Conservation (phyloP, 2,329 filamentous ascomycete genomes). For the Neurospora sp. region DNA sequence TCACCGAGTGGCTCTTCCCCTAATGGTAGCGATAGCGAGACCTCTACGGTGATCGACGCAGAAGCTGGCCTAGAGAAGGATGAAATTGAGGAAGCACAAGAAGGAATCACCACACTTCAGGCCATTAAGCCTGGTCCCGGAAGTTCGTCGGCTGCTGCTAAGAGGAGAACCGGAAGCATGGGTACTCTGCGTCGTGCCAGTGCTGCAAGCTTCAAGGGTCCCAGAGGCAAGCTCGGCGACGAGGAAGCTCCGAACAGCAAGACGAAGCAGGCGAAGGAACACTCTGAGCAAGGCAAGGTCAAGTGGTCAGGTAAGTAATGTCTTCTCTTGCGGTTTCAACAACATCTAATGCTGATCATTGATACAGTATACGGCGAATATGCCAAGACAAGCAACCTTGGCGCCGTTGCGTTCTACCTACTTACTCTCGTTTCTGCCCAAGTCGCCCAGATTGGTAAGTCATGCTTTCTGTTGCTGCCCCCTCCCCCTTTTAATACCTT, state of each 20-base stretch:
- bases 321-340: background rate
- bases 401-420: constrained; percentile 74
- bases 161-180: constrained; percentile 59
- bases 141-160: constrained; percentile 28
- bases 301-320: constrained; percentile 61
- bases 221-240: constrained; percentile 73
- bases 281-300: constrained; percentile 88
- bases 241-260: constrained; percentile 70
- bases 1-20: constrained; percentile 22
- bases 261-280: constrained; percentile 80
- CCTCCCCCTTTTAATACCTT: background rate
- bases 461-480: background rate
- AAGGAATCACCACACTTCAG: constrained; percentile 64
- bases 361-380: constrained; percentile 75
- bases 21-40: constrained; percentile 41
- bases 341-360: constrained; percentile 7
- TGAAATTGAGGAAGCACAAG: constrained; percentile 68
- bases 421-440: constrained; percentile 70
- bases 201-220: constrained; percentile 79
- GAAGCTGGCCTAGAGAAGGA: constrained; percentile 47
- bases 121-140: constrained; percentile 53
- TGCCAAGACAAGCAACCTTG: constrained; percentile 84
- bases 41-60: constrained; percentile 46
- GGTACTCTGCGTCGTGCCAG: constrained; percentile 82
- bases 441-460: constrained; percentile 66